Evolutionary conservation across 2,329 filamentous ascomycete genomes (phyloP), one percentile per base, ranked within the genome.

Genomic region (Zymoseptoria brevis): DNA sequence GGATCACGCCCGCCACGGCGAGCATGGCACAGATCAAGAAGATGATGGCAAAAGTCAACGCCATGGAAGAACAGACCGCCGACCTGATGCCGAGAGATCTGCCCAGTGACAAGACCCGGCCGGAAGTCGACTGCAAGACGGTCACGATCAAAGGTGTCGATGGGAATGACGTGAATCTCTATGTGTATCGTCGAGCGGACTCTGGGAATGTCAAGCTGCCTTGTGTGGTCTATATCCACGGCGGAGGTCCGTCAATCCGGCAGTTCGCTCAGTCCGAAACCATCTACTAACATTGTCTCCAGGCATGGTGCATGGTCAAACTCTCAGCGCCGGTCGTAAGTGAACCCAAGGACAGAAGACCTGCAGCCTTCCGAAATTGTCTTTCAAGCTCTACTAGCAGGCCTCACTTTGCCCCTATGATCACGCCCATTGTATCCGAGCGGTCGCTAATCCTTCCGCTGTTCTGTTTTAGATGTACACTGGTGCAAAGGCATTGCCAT

Each of bases 1-100:
- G 21, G 11, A 50, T 58, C 50, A 54, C 51, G 19, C 53, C 57
- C 6, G 49, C 41, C 26, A 29, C 30, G n/a, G 62, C 57, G 3
- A 54, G 57, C 19, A 57, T 64, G 50, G 57, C 61, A 19, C 64
- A 63, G 62, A 60, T 60, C 26, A 53, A 60, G 56, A 51, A 21
- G n/a, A 50, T 58, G 52, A 58, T 58, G 19, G 19, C 19, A 2
- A 51, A 35, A 53, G 30, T 52, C 11, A 24, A 57, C 50, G 30
- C 30, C 24, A 22, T 22, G 24, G 26, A 19, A 2, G 24, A 11
- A 16, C 56, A 57, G 29, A 53, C 29, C 11, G 22, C 22, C 19
- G 51, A 53, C n/a, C 9, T 29, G 19, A 83, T 88, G 67, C 94
- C 90, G 76, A 94, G 92, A 29, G 61, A 67, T 13, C 48, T 67